phyloP scores from a whole-genome alignment of 1,139 yeast genomes.

The Protomyces arabidopsidicola region DNA sequence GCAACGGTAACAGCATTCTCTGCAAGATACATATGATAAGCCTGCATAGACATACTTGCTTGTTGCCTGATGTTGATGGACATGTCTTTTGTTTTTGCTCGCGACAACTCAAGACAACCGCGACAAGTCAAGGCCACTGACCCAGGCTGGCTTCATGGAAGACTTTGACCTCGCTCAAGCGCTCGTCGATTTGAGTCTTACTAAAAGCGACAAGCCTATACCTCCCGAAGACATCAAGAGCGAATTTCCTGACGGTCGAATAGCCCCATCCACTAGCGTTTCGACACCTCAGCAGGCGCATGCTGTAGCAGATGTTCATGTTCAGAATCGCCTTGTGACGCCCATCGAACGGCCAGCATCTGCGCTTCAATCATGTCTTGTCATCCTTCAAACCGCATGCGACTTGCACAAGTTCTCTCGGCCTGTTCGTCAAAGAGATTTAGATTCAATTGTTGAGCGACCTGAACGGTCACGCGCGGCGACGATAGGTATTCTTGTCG shows the following conservation, averaged over 20 bases:
- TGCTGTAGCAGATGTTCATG: not conserved
- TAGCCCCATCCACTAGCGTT: not conserved
- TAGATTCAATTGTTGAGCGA: constrained; percentile 70
- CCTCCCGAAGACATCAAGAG: not conserved
- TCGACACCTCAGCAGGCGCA: not conserved
- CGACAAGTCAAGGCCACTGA: too few species aligned
- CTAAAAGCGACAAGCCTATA: not conserved
- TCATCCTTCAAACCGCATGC: constrained; percentile 34
- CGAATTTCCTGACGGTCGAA: not conserved
- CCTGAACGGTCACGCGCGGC: constrained; percentile 77
- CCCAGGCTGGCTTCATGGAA: not conserved
- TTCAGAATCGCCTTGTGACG: not conserved
- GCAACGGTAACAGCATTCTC: too few species aligned
- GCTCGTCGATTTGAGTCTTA: not conserved
- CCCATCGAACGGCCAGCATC: not conserved
- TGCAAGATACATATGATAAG: too few species aligned
- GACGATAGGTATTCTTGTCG: constrained; percentile 66
- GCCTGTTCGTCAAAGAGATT: constrained; percentile 58
- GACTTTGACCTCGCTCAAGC: not conserved
- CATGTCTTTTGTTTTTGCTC: too few species aligned
- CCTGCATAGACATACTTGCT: too few species aligned
- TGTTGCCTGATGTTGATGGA: too few species aligned
- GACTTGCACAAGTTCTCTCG: constrained; percentile 58
- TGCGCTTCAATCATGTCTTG: constrained; percentile 1
- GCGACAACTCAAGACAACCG: too few species aligned